Evolutionary conservation across 1,284 basidiomycete genomes (phyloP).

Genomic region (Earliella scabrosa): DNA sequence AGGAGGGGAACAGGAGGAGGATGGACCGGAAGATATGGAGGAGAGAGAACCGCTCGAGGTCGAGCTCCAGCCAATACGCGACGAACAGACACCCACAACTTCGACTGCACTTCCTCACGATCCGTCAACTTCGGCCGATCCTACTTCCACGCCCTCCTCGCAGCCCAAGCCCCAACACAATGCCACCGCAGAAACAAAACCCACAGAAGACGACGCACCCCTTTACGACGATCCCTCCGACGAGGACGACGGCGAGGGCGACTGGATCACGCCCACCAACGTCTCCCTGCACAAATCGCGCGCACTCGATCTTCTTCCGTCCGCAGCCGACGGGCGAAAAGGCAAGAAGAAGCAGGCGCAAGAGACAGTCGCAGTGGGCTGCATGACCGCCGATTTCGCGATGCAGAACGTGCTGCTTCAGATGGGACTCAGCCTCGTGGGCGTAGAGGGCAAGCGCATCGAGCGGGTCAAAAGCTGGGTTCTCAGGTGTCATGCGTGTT

Average conservation of each 20-base stretch:
- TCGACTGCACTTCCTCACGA: slow-evolving; percentile 5
- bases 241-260: slow-evolving; percentile 85
- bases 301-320: slow-evolving; percentile 81
- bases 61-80: slow-evolving; percentile 45
- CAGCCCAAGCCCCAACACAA: too few species aligned
- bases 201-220: slow-evolving; percentile 32
- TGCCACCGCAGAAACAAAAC: slow-evolving; percentile 2
- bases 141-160: slow-evolving; percentile 14
- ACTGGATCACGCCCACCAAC: slow-evolving; percentile 97
- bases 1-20: slow-evolving; percentile 19
- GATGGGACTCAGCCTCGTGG: slow-evolving; percentile 93
- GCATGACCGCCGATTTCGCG: slow-evolving; percentile 98
- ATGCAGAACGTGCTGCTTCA: slow-evolving; percentile 98
- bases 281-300: slow-evolving; percentile 88
- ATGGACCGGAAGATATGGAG: slow-evolving; percentile 13
- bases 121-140: slow-evolving; percentile 10
- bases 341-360: slow-evolving; percentile 42
- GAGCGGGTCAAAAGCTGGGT: slow-evolving; percentile 96
- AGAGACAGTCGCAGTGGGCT: slow-evolving; percentile 69
- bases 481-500: slow-evolving; percentile 96
- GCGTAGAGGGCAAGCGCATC: slow-evolving; percentile 90
- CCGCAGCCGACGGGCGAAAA: slow-evolving; percentile 40
- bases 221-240: slow-evolving; percentile 78
- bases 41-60: slow-evolving; percentile 49
- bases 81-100: slow-evolving; percentile 1